Conservation (phyloP, 345 rosid species). For the Nephelium lappaceum region DNA sequence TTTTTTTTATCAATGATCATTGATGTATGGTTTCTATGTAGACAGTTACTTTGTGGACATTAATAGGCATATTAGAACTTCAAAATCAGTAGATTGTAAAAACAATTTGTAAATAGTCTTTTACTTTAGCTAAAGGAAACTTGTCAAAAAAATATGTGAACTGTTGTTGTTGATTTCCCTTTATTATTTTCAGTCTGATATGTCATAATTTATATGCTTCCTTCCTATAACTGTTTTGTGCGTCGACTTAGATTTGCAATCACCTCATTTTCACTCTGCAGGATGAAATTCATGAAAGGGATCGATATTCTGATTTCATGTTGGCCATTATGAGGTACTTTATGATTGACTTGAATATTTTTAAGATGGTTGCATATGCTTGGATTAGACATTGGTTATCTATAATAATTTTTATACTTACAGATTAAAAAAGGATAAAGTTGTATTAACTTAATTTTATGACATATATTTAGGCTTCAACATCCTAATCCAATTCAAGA, state of each 20-base stretch:
- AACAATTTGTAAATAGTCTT: no score
- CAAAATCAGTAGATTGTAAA: background rate
- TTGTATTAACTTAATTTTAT: background rate
- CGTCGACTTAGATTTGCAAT: slow-evolving; percentile 23
- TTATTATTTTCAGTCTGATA: background rate
- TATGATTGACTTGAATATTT: slow-evolving; percentile 8
- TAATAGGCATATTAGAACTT: background rate
- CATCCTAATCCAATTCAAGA: background rate
- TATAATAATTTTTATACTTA: background rate
- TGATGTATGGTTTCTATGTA: background rate
- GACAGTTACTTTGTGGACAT: background rate
- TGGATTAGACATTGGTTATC: slow-evolving; percentile 7
- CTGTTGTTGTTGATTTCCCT: background rate
- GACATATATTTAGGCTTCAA: background rate
- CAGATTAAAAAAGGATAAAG: background rate
- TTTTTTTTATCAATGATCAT: background rate
- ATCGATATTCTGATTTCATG: slow-evolving; percentile 92
- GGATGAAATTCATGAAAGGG: slow-evolving; percentile 99
- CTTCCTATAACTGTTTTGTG: background rate
- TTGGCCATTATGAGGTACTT: slow-evolving; percentile 84
- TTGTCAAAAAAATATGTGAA: background rate
- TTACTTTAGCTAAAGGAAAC: background rate
- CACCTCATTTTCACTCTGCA: slow-evolving; percentile 42
- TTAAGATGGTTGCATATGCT: slow-evolving; percentile 19
- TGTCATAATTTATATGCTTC: background rate